Conservation (phyloP, 169 alveolate genomes). For the Babesia caballi region DNA sequence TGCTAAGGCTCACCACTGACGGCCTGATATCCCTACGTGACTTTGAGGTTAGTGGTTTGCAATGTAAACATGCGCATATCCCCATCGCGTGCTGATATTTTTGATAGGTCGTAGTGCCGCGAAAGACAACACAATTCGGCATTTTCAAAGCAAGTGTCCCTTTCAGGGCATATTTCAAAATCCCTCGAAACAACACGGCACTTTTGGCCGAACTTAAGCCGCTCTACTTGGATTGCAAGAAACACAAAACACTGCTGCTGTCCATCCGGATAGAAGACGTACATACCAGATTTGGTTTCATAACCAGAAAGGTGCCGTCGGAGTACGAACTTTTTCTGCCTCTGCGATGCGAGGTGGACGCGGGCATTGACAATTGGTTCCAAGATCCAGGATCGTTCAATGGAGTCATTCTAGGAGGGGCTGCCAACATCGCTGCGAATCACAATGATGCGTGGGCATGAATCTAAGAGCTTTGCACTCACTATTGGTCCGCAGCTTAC, state of each 20-base stretch:
- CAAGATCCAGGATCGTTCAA: not conserved
- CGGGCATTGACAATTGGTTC: constrained; percentile 35
- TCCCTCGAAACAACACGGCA: not conserved
- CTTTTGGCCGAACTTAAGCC: constrained; percentile 41
- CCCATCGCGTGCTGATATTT: not conserved
- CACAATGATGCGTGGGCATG: not conserved
- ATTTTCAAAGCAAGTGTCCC: not conserved
- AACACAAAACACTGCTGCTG: constrained; percentile 48
- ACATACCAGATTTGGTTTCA: constrained; percentile 32
- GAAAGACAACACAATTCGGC: not conserved
- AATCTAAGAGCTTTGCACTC: no score
- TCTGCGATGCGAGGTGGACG: constrained; percentile 51
- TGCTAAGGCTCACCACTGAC: not conserved
- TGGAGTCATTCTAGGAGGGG: not conserved
- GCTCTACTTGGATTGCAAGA: constrained; percentile 67
- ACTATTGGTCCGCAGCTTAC: no score
- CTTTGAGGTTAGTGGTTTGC: constrained; percentile 11
- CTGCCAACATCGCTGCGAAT: not conserved
- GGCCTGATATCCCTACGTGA: constrained; percentile 10
- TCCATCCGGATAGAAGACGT: constrained; percentile 56
- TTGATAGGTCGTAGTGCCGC: constrained; percentile 3
- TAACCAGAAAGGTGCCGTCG: constrained; percentile 35
- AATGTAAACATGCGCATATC: not conserved
- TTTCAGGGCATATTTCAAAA: not conserved
- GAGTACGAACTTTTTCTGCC: constrained; percentile 64